Percentiles rank a stretch among this genome's conserved stretches.
Evolutionary conservation across 202 grass and related monocot species (phyloP).

Genomic region (Hordeum pubiflorum): DNA sequence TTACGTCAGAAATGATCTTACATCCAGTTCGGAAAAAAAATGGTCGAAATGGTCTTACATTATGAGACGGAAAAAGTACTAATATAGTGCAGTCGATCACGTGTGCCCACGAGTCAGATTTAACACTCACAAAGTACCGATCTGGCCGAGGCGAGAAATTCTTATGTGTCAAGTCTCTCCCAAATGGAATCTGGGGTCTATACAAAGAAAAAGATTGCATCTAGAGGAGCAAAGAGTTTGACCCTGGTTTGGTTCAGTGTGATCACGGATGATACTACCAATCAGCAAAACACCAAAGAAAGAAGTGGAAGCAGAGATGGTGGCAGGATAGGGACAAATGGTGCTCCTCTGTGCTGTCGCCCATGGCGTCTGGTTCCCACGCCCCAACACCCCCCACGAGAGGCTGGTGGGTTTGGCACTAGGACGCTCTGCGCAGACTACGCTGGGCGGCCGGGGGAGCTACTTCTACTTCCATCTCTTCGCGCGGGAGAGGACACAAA

Average conservation of each 20-base stretch:
- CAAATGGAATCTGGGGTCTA: background rate
- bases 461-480: background rate
- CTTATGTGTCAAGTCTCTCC: background rate
- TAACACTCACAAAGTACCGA: background rate
- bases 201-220: background rate
- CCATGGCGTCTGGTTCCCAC: slow-evolving; percentile 21
- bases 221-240: slow-evolving; percentile 3
- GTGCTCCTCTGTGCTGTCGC: slow-evolving; percentile 24
- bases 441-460: background rate
- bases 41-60: too few species aligned
- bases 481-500: slow-evolving; percentile 20
- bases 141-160: background rate
- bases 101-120: background rate
- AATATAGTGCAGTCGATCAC: background rate
- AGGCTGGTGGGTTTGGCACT: too few species aligned
- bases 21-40: too few species aligned
- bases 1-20: too few species aligned
- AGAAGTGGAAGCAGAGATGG: background rate
- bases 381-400: background rate
- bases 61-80: too few species aligned
- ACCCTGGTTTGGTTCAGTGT: slow-evolving; percentile 7
- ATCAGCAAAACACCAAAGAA: slow-evolving; percentile 1
- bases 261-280: slow-evolving; percentile 5
- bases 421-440: background rate
- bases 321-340: background rate